Base-by-base conservation (phyloP, 228 moss, liverwort and hornwort genomes). In the Sphagnum fallax region DNA sequence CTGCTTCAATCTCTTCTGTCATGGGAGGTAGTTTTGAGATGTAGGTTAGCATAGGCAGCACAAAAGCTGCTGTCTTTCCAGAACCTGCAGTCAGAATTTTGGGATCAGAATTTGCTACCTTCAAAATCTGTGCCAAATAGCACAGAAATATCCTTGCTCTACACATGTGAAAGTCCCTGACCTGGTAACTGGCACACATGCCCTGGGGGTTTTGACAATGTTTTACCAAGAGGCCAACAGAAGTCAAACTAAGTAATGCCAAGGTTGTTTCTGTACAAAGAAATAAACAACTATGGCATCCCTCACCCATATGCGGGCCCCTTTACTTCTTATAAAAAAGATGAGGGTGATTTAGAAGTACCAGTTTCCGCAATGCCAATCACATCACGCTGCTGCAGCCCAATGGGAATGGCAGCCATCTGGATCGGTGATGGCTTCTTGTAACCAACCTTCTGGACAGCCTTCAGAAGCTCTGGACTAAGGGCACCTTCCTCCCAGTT, bases 1-100 rank as follows among this genome's bases (percentile, higher is more conserved):
- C 98, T n/a, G 93, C 98, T 61, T 98, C 98, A 53, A 91, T 98
- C 70, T 98, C 98, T 80, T 98, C 98, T 6, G 98, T 93, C 98
- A 98, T 98, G 5, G 98, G 98, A 52, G 98, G 98, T 52, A 98
- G 85, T 76, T 89, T 98, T 71, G 93, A 98, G 75, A 98, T 98
- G 65, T 98, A 98, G 4, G 98, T 98, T 63, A 98, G 87, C 98
- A 98, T 98, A 15, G 98, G 98, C 78, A 98, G 75, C 68, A 98
- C 98, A 80, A 98, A 98, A 52, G 98, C 98, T 50, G 98, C 98
- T 15, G 98, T 98, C 78, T 98, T 98, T 72, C 98, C 98, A 70
- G 93, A 98, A 75, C 97, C 93, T 92, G 85, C 74, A 78, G 71
- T 69, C 6, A 16, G 61, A 47, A 15, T 49, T 32, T 32, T 32